These are phyloP conservation scores for Alternaria rosae DNA, from an alignment of 2,329 filamentous ascomycete genomes.

Conservation along the genomic window DNA sequence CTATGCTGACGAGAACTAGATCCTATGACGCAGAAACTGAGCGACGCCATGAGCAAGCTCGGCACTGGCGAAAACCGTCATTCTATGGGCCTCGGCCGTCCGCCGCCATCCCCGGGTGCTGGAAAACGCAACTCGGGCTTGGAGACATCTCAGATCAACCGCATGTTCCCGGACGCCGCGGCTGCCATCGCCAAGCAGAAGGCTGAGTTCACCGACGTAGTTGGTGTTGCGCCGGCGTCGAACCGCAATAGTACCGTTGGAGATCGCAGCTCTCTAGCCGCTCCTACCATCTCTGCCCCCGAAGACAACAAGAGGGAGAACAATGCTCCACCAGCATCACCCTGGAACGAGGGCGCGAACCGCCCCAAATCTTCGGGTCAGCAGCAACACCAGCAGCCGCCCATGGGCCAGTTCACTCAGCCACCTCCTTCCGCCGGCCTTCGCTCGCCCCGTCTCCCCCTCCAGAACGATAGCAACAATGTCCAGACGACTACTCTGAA, in stretches of 20 bases:
- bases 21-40: slow-evolving; percentile 95
- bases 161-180: slow-evolving; percentile 98
- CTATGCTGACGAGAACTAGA: slow-evolving; percentile 63
- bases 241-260: slow-evolving; percentile 91
- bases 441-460: slow-evolving; percentile 77
- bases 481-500: slow-evolving; percentile 86
- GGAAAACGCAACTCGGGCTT: slow-evolving; percentile 91
- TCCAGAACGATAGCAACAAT: slow-evolving; percentile 70
- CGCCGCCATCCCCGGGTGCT: slow-evolving; percentile 73
- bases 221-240: slow-evolving; percentile 85
- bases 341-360: slow-evolving; percentile 72
- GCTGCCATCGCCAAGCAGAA: slow-evolving; percentile 99
- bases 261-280: slow-evolving; percentile 75
- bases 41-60: slow-evolving; percentile 95
- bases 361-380: slow-evolving; percentile 83
- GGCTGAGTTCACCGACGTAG: slow-evolving; percentile 95
- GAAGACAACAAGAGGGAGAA: slow-evolving; percentile 70
- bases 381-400: slow-evolving; percentile 57
- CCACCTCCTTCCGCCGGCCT: slow-evolving; percentile 77
- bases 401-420: slow-evolving; percentile 92
- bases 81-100: slow-evolving; percentile 75
- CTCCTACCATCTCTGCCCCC: slow-evolving; percentile 76
- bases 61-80: slow-evolving; percentile 87
- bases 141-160: slow-evolving; percentile 91
- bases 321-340: slow-evolving; percentile 71